phyloP scores from a whole-genome alignment of 164 flowering plant genomes.

The Umbellularia californica region DNA sequence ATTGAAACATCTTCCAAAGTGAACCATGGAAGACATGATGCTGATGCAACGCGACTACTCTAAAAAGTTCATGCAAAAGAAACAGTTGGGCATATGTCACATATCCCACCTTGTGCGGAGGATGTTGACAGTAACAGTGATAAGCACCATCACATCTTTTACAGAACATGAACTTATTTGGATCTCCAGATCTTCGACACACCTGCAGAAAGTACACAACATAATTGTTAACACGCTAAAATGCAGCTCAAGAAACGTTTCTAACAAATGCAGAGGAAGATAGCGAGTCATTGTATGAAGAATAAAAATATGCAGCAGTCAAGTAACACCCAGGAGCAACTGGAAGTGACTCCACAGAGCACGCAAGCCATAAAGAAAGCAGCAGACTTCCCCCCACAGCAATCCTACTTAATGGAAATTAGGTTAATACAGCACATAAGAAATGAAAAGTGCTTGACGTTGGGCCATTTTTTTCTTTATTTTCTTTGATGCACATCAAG shows the following conservation, averaged over 20 bases:
- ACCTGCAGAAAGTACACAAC: conserved; percentile 32
- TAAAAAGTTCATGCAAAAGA: background rate
- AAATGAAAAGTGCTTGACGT: too few relatives aligned
- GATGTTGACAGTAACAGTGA: conserved; percentile 98
- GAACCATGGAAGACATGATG: background rate
- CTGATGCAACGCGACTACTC: background rate
- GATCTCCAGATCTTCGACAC: conserved; percentile 91
- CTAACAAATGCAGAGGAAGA: background rate
- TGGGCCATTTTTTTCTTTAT: too few relatives aligned
- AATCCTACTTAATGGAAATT: too few relatives aligned
- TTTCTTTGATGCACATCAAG: too few relatives aligned
- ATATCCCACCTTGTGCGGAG: conserved; percentile 83
- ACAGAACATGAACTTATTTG: conserved; percentile 90
- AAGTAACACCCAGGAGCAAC: background rate
- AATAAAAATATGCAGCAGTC: background rate
- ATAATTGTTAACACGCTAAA: background rate
- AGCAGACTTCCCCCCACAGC: too few relatives aligned
- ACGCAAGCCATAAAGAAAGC: background rate
- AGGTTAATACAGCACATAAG: too few relatives aligned
- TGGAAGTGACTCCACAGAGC: background rate
- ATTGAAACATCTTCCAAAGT: too few relatives aligned
- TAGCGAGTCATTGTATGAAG: background rate
- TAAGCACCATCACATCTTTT: conserved; percentile 96
- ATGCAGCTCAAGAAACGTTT: background rate
- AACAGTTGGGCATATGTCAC: conserved; percentile 16